A percentile compares a stretch with the other conserved stretches of the same genome.
Conservation (phyloP, 345 rosid species). For the Microcos paniculata region DNA sequence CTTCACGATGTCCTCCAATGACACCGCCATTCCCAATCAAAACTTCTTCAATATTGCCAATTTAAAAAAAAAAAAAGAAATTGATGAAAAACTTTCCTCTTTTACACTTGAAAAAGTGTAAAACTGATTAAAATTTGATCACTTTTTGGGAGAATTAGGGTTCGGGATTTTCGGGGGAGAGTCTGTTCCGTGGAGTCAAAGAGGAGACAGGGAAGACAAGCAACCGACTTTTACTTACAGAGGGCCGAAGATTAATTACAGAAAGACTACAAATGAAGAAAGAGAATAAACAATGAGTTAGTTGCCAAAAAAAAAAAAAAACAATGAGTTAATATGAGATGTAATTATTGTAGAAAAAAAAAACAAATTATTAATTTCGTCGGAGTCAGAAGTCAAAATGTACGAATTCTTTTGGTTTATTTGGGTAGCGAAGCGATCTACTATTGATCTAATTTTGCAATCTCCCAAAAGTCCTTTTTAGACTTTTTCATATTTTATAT, state of each 20-base stretch:
- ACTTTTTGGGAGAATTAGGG: not conserved
- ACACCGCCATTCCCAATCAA: conserved; percentile 45
- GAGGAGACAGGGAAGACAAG: not conserved
- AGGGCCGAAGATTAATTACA: not conserved
- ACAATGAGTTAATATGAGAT: not conserved
- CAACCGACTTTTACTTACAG: not conserved
- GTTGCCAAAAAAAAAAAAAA: no score
- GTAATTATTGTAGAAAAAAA: not conserved
- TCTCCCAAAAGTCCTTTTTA: no score
- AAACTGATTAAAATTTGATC: no score
- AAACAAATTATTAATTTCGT: not conserved
- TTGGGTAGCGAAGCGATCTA: no score
- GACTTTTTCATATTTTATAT: no score
- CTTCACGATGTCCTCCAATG: conserved; percentile 66
- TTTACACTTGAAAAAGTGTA: not conserved
- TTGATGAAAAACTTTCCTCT: not conserved
- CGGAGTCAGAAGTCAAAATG: not conserved
- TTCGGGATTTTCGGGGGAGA: not conserved
- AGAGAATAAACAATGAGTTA: no score
- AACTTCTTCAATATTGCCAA: not conserved
- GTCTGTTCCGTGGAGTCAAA: not conserved
- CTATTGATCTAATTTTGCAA: no score
- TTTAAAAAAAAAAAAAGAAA: not conserved
- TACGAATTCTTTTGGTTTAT: not conserved
- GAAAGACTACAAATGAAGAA: not conserved